These are phyloP conservation scores for Dendrobium chrysotoxum DNA, from an alignment of 106 monocot species.

Conservation along the genomic window DNA sequence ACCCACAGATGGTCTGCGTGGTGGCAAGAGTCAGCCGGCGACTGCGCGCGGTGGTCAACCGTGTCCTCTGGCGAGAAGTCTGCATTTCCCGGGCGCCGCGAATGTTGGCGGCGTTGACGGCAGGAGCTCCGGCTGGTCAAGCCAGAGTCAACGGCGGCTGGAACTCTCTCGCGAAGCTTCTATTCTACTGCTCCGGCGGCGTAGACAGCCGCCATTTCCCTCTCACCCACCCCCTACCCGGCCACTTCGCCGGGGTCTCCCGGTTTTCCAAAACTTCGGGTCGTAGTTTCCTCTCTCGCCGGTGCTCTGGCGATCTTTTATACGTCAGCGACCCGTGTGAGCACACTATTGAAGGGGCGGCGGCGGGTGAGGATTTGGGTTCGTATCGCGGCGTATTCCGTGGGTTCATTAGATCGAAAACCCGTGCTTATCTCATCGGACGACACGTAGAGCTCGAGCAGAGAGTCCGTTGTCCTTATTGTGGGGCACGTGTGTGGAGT, in stretches of 20 bases:
- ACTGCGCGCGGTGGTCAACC: slow-evolving; percentile 50
- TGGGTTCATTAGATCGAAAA: slow-evolving; percentile 54
- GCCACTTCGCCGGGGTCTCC: slow-evolving; percentile 22
- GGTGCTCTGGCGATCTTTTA: slow-evolving; percentile 47
- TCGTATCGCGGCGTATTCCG: slow-evolving; percentile 66
- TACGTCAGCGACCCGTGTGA: slow-evolving; percentile 82
- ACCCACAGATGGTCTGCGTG: slow-evolving; percentile 36
- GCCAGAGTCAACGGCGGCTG: slow-evolving; percentile 37
- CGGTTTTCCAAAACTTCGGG: slow-evolving; percentile 83
- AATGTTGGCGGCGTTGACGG: slow-evolving; percentile 25
- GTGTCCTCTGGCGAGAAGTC: slow-evolving; percentile 67
- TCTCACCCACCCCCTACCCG: neutral
- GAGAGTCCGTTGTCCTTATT: slow-evolving; percentile 61
- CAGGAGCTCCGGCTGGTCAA: neutral
- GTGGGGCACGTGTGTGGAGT: slow-evolving; percentile 74
- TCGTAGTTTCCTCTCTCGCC: slow-evolving; percentile 44
- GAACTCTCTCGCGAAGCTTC: slow-evolving; percentile 51
- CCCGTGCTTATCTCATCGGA: slow-evolving; percentile 39
- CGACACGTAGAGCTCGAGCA: slow-evolving; percentile 43
- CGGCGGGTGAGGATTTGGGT: slow-evolving; percentile 47
- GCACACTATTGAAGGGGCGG: slow-evolving; percentile 23
- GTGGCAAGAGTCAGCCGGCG: slow-evolving; percentile 57
- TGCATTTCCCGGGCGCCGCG: slow-evolving; percentile 60
- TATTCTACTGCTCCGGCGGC: slow-evolving; percentile 4
- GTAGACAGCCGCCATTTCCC: neutral